Conservation (phyloP, 169 alveolate species). For the Cryptosporidium parvum region DNA sequence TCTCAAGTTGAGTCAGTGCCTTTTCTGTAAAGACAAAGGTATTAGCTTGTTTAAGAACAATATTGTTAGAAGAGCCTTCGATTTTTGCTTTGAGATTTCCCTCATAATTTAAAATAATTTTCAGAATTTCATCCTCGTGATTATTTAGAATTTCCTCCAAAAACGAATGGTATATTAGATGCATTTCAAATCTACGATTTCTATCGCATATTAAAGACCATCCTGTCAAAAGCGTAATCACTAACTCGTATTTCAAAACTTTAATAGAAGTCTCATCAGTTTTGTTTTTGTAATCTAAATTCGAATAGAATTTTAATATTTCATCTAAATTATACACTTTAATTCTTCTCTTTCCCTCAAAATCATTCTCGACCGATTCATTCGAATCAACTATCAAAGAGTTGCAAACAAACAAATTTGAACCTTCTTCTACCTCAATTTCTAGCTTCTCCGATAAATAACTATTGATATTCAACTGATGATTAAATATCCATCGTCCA, state of each 20-base stretch:
- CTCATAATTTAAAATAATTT: neutral
- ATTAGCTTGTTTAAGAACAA: neutral
- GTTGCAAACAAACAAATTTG: neutral
- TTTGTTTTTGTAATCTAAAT: neutral
- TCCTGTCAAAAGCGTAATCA: slow-evolving; percentile 21
- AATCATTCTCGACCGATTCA: neutral
- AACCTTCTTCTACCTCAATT: neutral
- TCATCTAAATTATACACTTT: slow-evolving; percentile 32
- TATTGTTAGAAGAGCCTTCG: neutral
- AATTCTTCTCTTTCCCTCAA: neutral
- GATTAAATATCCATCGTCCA: slow-evolving; percentile 65
- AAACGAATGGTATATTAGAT: slow-evolving; percentile 44
- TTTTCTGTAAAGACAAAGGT: neutral
- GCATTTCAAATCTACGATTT: slow-evolving; percentile 47
- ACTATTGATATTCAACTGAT: neutral
- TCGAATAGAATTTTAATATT: slow-evolving; percentile 24
- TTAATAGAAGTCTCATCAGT: neutral
- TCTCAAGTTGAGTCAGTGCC: slow-evolving; percentile 9
- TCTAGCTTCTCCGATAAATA: slow-evolving; percentile 22
- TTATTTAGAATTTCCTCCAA: slow-evolving; percentile 20
- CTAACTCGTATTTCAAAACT: slow-evolving; percentile 20
- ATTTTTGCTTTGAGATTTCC: neutral
- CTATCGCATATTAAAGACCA: slow-evolving; percentile 71
- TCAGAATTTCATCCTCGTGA: slow-evolving; percentile 14
- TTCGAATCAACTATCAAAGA: neutral